These are phyloP conservation scores for Tagetes patula DNA, from an alignment of 129 eudicot species.

Conservation along the genomic window DNA sequence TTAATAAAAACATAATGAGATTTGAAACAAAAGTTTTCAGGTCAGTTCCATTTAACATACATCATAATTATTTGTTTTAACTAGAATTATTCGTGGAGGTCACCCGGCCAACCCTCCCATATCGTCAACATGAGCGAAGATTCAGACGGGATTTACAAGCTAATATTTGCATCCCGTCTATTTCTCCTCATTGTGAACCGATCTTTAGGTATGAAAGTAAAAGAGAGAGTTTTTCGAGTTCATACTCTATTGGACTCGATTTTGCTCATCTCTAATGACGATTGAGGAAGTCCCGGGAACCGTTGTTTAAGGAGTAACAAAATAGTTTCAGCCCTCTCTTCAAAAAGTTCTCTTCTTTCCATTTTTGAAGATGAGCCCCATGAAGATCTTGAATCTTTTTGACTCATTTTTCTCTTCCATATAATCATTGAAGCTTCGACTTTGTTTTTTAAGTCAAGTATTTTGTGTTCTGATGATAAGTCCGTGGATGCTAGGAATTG, in stretches of 20 bases:
- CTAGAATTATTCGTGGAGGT: background rate
- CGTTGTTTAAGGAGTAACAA: constrained; percentile 70
- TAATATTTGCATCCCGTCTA: background rate
- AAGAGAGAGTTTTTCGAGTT: background rate
- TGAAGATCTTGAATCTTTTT: constrained; percentile 58
- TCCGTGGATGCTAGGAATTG: constrained; percentile 67
- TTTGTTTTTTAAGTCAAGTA: constrained; percentile 78
- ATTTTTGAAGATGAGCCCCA: constrained; percentile 69
- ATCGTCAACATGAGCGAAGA: background rate
- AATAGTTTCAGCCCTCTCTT: constrained; percentile 84
- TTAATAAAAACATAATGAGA: background rate
- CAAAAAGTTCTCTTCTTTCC: constrained; percentile 83
- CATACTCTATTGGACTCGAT: constrained; percentile 64
- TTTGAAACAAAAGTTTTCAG: background rate
- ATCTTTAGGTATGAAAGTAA: background rate
- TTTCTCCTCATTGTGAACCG: background rate
- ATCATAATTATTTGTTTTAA: background rate
- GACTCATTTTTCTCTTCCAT: constrained; percentile 80
- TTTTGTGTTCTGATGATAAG: constrained; percentile 67
- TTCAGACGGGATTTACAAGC: background rate
- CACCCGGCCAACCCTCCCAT: background rate
- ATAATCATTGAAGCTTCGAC: constrained; percentile 86
- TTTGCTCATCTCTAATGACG: constrained; percentile 74
- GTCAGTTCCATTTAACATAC: background rate
- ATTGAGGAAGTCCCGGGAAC: constrained; percentile 83